These are phyloP conservation scores for Cudoniella acicularis DNA, from an alignment of 495 filamentous ascomycete species.

Conservation along the genomic window DNA sequence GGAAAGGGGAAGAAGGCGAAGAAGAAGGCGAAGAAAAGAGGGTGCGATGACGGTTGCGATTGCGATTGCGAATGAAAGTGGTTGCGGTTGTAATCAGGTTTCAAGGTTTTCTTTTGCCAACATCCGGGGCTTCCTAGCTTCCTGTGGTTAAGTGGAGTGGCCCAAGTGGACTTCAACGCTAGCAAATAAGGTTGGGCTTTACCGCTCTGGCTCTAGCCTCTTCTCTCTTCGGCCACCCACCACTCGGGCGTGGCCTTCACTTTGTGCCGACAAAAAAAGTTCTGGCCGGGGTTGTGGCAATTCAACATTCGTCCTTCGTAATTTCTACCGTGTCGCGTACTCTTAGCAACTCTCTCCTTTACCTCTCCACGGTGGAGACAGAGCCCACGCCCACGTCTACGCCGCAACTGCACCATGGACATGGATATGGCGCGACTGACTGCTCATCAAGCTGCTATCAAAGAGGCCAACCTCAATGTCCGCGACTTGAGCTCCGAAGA, in stretches of 20 bases:
- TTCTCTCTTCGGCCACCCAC: not conserved
- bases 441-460: not conserved
- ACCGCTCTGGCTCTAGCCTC: not conserved
- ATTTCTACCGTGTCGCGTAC: not conserved
- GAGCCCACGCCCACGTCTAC: not conserved
- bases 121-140: too few relatives aligned
- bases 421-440: conserved; percentile 12
- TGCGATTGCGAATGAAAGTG: too few relatives aligned
- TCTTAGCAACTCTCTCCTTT: not conserved
- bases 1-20: too few relatives aligned
- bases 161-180: not conserved
- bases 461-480: not conserved
- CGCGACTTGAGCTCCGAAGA: conserved; percentile 12
- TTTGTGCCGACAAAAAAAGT: not conserved
- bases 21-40: too few relatives aligned
- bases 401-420: not conserved
- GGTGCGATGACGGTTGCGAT: too few relatives aligned
- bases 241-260: not conserved
- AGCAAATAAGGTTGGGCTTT: not conserved
- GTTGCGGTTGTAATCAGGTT: too few relatives aligned
- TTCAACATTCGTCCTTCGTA: not conserved
- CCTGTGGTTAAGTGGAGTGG: too few relatives aligned
- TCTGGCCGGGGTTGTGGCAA: conserved; percentile 1
- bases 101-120: too few relatives aligned
- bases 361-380: not conserved